Base-by-base conservation (phyloP, 1,284 basidiomycete genomes). In the Mycosarcoma mackinlayi region DNA sequence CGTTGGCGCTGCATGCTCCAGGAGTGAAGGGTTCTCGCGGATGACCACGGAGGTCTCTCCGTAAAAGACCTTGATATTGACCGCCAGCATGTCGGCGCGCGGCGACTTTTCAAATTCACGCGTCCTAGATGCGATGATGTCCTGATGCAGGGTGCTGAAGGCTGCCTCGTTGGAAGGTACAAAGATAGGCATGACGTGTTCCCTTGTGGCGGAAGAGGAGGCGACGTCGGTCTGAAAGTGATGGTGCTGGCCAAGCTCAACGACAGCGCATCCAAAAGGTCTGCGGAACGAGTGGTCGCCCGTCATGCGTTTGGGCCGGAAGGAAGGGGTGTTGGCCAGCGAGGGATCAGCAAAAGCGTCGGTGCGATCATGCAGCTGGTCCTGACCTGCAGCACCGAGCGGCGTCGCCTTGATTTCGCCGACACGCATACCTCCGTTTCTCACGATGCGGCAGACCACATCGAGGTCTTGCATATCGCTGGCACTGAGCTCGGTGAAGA, bases 61-160 rank as follows among this genome's bases (percentile, higher is more conserved):
- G 47, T 91, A 89, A 84, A 96, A 94, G 27, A 92, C 85, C 81
- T 93, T 93, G 81, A 95, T 85, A n/a, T 91, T 91, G n/a, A 96
- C 88, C 0, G 90, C 91, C 30, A 97, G 85, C 84, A 87, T 88
- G 68, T 95, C 92, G 16, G 92, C 93, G 91, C 92, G 88, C 0
- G 90, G 79, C 2, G 91, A 92, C 78, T 92, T 93, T 77, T 92
- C 91, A 75, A 89, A 94, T 74, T 94, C 91, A 78, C 89, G 90
- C 14, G 84, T 85, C 58, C 92, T 90, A 60, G 88, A 88, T 18
- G 88, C 89, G 66, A 98, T 92, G 81, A 98, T 92, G 82, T 94
- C 93, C 83, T 97, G 93, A 83, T 98, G 95, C 38, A 98, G 86
- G 84, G 91, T 95, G 7, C 92, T 92, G 81, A 96, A 97, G 18